Evolutionary conservation across 345 rosid species (phyloP), one percentile per base, ranked within the genome.

Genomic region (Luvunga scandens): DNA sequence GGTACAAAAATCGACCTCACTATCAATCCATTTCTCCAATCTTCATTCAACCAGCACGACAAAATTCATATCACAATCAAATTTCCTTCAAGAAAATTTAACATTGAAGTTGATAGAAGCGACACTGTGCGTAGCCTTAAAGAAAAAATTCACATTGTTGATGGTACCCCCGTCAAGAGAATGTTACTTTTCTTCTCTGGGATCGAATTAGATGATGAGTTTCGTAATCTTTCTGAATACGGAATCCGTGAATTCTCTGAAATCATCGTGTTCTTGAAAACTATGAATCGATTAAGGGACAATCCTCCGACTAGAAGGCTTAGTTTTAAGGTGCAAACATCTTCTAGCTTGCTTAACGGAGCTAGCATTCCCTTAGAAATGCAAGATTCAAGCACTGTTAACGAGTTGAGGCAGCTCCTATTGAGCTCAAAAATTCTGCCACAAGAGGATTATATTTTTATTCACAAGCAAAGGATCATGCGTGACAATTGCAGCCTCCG

Each of bases 381-480:
- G 80, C 86, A 80, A 63, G 98, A 91, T 30, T 83, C 91, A 4
- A 80, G 88, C 9, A 90, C 93, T 1, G 87, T 91, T n/a, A 81
- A 77, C 10, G 97, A 91, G 6, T 39, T 91, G 88, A 88, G 82
- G 82, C 82, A 86, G 71, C 69, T 81, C 72, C 79, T 96, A 48
- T 73, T 90, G 85, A 80, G 78, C 72, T 66, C 80, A 28, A 85
- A 88, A 74, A 85, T 83, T 57, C 83, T 94, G 61, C 97, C 97
- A 1, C 75, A 30, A 53, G 97, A 92, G 33, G 95, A 92, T 62
- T 96, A 94, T 65, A 79, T 94, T 80, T 94, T 92, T 78, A 90
- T 96, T 30, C 97, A 94, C 80, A 94, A 89, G 81, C 98, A 91
- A 78, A 76, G 97, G 86, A 89, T 93, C 66, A 93, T 94, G 97